Evolutionary conservation across 2,329 filamentous ascomycete species (phyloP).

Genomic region (Chalara sp.): DNA sequence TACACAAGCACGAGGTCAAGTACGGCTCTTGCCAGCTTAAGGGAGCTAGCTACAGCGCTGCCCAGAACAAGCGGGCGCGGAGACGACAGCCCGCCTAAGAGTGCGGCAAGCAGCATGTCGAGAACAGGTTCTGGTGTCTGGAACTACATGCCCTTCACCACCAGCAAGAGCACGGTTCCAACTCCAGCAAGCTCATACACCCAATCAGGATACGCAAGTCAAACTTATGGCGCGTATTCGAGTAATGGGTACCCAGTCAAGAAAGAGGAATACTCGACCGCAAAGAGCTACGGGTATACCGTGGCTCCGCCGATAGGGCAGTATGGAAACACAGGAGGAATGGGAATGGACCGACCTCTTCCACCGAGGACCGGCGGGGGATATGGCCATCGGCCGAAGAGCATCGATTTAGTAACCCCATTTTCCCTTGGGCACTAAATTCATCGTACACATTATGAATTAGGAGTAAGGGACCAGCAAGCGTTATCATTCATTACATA

Average conservation of each 20-base stretch:
- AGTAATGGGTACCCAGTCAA: too few species aligned
- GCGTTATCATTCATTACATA: too few species aligned
- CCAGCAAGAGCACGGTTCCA: constrained; percentile 12
- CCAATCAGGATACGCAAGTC: not conserved
- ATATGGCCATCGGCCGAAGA: constrained; percentile 49
- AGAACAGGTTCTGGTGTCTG: constrained; percentile 20
- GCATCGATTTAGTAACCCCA: constrained; percentile 58
- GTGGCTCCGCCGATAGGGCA: constrained; percentile 17
- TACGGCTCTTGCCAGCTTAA: constrained; percentile 20
- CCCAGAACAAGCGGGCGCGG: constrained; percentile 9
- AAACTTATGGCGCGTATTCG: constrained; percentile 1
- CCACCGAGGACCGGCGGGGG: constrained; percentile 43
- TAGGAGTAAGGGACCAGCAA: too few species aligned
- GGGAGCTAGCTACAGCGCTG: constrained; percentile 22
- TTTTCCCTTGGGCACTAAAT: constrained; percentile 7
- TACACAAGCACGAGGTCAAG: constrained; percentile 10
- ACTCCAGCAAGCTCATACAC: constrained; percentile 10
- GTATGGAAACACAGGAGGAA: constrained; percentile 24
- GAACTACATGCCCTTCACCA: constrained; percentile 25
- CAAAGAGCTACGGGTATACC: not conserved
- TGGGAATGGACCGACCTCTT: constrained; percentile 46
- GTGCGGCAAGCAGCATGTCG: constrained; percentile 12
- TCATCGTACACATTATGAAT: too few species aligned
- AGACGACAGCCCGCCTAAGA: constrained; percentile 8
- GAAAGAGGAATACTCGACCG: too few species aligned